Evolutionary conservation across 169 alveolate species (phyloP), one percentile per base, ranked within the genome.

Genomic region (Plasmodium cynomolgi): DNA sequence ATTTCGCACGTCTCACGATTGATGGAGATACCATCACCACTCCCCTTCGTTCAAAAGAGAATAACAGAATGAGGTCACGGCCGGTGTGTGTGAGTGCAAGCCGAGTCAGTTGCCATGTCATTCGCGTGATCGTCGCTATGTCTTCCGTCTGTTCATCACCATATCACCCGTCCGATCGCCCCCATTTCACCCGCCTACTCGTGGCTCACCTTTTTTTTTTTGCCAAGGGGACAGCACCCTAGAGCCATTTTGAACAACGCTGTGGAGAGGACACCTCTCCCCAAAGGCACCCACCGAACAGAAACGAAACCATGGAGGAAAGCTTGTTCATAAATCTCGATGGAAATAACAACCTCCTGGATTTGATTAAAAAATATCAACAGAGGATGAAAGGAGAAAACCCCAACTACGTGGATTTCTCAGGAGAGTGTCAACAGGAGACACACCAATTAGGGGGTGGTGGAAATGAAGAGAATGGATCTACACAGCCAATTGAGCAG

Each of bases 321-420:
- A 72, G 83, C 44, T 84, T 71, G 44, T 84, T 84, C 68, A 23
- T 23, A 8, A 8, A 84, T 20, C 74, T 84, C 8, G 68, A 81
- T 29, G 79, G 41, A 7, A 74, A 39, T 6, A 13, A 81, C 1
- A 29, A 54, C 50, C 26, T 29, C 23, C 6, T 50, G 11, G 56
- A 81, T 0, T n/a, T 81, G 1, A 34, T 81, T 54, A 37, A 81
- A 54, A 54, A 81, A 13, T 81, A 81, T 23, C 54, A 81, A 29
- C 4, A 54, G n/a, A 81, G 23, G 39, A 26, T 26, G 37, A 54
- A 81, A 13, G 2, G 71, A 13, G n/a, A 20, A 50, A 29, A 26
- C 11, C 3, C 8, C 20, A 11, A 17, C 26, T 11, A 31, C 11
- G n/a, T 13, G 15, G 29, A 50, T 56, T 23, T 83, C 6, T 9